Evolutionary conservation across 805 yeast species (phyloP).

Genomic region (Starmerella etchellsii): DNA sequence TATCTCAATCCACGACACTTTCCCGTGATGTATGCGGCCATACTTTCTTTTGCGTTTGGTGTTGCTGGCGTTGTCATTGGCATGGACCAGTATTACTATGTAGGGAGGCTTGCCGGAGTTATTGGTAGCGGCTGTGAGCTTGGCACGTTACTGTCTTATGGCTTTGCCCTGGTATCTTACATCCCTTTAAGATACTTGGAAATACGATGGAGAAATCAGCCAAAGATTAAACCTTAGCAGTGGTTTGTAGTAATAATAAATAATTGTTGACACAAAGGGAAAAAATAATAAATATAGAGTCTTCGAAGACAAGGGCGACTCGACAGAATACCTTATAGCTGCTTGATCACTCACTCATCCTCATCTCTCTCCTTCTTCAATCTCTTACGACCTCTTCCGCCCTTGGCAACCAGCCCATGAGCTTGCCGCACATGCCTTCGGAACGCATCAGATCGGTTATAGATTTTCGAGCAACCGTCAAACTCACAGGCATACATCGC

Average conservation of each 20-base stretch:
- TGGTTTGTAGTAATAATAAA: no score
- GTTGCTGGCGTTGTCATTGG: conserved; percentile 75
- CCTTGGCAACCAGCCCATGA: conserved; percentile 2
- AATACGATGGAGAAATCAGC: no score
- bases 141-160: conserved; percentile 70
- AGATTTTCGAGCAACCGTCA: conserved; percentile 15
- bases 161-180: conserved; percentile 49
- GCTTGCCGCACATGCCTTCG: conserved; percentile 18
- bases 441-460: conserved; percentile 19
- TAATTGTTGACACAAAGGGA: no score
- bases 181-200: conserved; percentile 57
- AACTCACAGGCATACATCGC: conserved; percentile 18
- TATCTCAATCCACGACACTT: conserved; percentile 55
- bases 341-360: no score
- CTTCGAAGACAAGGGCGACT: no score
- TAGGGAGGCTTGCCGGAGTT: conserved; percentile 56
- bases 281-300: no score
- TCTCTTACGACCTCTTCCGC: no score
- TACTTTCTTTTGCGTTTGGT: conserved; percentile 51
- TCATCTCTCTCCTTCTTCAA: no score
- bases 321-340: no score
- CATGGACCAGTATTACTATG: conserved; percentile 76
- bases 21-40: conserved; percentile 63
- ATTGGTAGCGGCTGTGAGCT: conserved; percentile 66
- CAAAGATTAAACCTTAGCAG: no score